phyloP scores from a whole-genome alignment of 176 grass and related monocot genomes.

The Miscanthus lutarioriparius region DNA sequence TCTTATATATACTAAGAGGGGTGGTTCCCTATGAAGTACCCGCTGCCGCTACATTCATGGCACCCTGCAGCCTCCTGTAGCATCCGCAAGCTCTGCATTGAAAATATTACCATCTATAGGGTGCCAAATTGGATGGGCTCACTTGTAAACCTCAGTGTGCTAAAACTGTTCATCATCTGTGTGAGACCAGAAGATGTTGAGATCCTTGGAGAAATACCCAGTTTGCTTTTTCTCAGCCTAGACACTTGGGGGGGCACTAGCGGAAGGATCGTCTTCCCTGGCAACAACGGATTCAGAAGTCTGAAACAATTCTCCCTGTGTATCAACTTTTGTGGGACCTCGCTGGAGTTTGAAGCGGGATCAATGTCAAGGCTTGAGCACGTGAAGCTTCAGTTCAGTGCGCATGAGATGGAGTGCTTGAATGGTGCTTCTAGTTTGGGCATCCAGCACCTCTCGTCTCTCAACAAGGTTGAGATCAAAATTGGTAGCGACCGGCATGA shows the following conservation, averaged over 20 bases:
- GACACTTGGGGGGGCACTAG: background rate
- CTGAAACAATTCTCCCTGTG: slow-evolving; percentile 1
- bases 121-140: slow-evolving; percentile 22
- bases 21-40: no score
- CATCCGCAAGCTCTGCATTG: background rate
- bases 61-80: background rate
- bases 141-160: background rate
- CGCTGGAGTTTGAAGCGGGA: slow-evolving; percentile 2
- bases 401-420: background rate
- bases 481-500: background rate
- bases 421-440: background rate
- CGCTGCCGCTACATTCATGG: background rate
- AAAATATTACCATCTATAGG: background rate
- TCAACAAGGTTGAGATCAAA: slow-evolving; percentile 8
- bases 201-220: slow-evolving; percentile 23
- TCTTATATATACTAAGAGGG: no score
- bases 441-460: slow-evolving; percentile 6
- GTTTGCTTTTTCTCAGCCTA: slow-evolving; percentile 1
- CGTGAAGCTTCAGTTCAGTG: background rate
- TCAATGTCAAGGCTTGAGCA: background rate
- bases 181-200: slow-evolving; percentile 7
- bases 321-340: background rate
- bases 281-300: background rate
- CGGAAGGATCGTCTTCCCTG: background rate
- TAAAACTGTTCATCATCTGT: background rate